These are phyloP conservation scores for Aspergillus taichungensis DNA, from an alignment of 495 filamentous ascomycete genomes.

Conservation along the genomic window DNA sequence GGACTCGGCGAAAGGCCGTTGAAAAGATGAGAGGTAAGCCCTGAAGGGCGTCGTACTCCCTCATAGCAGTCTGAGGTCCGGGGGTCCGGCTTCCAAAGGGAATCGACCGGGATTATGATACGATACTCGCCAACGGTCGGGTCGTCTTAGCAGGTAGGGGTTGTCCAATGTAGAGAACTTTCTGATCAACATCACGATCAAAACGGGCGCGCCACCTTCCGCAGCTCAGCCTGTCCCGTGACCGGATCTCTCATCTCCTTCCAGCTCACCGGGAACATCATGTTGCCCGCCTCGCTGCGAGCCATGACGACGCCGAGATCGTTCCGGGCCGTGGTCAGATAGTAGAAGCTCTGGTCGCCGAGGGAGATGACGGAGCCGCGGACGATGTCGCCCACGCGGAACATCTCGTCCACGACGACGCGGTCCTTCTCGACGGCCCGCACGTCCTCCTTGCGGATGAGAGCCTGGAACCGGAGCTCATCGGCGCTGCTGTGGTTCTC, in stretches of 20 bases:
- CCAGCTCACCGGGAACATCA: slow-evolving; percentile 90
- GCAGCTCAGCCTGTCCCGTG: slow-evolving; percentile 66
- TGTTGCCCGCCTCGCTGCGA: slow-evolving; percentile 75
- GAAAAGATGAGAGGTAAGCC: no score
- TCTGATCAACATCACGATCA: slow-evolving; percentile 31
- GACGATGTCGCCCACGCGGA: slow-evolving; percentile 89
- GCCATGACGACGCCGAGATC: slow-evolving; percentile 93
- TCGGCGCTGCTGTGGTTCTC: slow-evolving; percentile 41
- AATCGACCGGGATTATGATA: no score
- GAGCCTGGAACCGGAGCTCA: slow-evolving; percentile 40
- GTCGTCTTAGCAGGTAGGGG: no score
- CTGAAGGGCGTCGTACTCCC: no score
- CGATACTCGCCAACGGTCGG: no score
- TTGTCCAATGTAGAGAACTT: no score
- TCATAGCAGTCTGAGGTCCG: no score
- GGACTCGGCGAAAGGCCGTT: no score
- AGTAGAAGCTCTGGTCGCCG: slow-evolving; percentile 91
- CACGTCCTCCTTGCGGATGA: slow-evolving; percentile 75
- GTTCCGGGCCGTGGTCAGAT: slow-evolving; percentile 80
- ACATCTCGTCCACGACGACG: slow-evolving; percentile 83
- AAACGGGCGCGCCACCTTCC: slow-evolving; percentile 92
- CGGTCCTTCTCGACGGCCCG: slow-evolving; percentile 92
- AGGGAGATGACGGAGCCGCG: slow-evolving; percentile 82
- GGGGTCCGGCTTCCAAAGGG: no score
- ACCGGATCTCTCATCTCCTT: slow-evolving; percentile 80